Base-by-base conservation (phyloP, 306 rosid species). In the Vigna hirtella region DNA sequence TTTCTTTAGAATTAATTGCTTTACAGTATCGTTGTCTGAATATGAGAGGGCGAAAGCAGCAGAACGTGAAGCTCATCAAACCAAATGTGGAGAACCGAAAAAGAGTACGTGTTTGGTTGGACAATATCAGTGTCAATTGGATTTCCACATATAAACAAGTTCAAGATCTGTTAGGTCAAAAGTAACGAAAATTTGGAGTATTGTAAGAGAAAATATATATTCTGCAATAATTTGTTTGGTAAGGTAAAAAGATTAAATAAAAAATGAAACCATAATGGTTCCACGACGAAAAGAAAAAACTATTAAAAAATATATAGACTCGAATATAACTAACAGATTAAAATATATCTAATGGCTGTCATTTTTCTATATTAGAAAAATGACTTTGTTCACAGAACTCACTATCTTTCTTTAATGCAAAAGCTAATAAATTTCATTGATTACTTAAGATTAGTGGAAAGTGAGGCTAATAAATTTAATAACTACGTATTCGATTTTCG, bases 1-100 rank as follows among this genome's bases (percentile, higher is more conserved):
- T 26, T 26, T 26, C 28, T 1, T 2, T 26, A 26, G 3, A 26
- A 26, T 26, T 26, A 26, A 26, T 26, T 26, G 28, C 3, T 26
- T 20, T 1, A 34, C 6, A 34, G 1, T 4, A 1, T 34, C 38
- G 7, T 6, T 34, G 1, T 34, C 45, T 8, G 11, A 7, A 7
- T 8, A 2, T 9, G 28, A 26, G 28, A 26, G 28, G 4, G 28
- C 28, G 28, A 26, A 26, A 26, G 28, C 28, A 26, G 28, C 28
- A 26, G 11, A 40, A 36, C 38, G 12, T 2, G 7, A 75, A 34
- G 63, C 38, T 47, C 42, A 9, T 17, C 17, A 6, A 63, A 15
- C 16, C 59, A 76, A 50, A 66, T 42, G 59, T 56, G 69, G 68
- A 50, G 81, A 58, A 9, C 38, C 75, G 81, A 56, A 77, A 40